phyloP scores from a whole-genome alignment of 1,284 basidiomycete genomes.

The Ustilago loliicola region DNA sequence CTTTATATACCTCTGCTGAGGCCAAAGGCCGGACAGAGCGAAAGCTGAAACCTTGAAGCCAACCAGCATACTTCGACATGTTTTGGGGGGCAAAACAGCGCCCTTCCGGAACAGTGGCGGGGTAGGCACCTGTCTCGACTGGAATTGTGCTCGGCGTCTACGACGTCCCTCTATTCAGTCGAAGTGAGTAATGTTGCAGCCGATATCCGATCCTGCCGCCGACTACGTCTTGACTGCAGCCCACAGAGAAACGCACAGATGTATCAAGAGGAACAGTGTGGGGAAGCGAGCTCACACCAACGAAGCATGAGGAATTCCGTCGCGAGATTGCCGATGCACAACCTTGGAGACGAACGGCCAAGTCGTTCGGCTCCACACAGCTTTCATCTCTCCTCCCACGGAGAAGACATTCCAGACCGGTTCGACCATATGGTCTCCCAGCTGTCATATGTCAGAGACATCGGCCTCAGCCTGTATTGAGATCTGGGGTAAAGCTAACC shows the following conservation, averaged over 20 bases:
- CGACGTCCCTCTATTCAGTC: not conserved
- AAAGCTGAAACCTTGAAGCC: too few relatives aligned
- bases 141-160: not conserved
- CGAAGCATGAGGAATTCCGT: not conserved
- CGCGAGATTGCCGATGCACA: constrained; percentile 11
- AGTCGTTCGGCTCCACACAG: not conserved
- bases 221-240: not conserved
- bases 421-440: not conserved
- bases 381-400: not conserved
- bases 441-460: not conserved
- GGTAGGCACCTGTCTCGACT: too few relatives aligned
- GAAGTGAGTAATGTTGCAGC: not conserved
- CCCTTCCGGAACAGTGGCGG: too few relatives aligned
- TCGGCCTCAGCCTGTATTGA: not conserved
- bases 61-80: too few relatives aligned
- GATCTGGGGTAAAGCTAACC: not conserved
- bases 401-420: not conserved
- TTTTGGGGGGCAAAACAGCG: too few relatives aligned
- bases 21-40: too few relatives aligned
- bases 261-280: not conserved
- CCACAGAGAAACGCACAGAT: not conserved
- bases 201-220: constrained; percentile 9
- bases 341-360: not conserved
- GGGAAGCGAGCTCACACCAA: not conserved
- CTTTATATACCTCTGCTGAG: not conserved